These are phyloP conservation scores for Crataegus laevigata DNA, from an alignment of 306 rosid species.

Conservation along the genomic window DNA sequence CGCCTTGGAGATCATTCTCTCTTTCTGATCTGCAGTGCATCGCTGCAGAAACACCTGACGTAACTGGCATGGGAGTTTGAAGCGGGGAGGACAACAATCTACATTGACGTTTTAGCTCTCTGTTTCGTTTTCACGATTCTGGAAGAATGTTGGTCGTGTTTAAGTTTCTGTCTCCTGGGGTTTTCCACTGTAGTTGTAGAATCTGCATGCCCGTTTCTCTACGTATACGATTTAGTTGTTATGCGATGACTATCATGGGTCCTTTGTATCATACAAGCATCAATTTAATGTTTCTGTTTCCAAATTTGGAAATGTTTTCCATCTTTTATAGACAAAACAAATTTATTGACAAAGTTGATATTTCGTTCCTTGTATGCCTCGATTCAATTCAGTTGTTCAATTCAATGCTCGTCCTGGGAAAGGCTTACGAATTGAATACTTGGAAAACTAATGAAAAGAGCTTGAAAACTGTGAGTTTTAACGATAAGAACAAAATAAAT, in stretches of 20 bases:
- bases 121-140: conserved; percentile 2
- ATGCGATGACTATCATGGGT: conserved; percentile 1
- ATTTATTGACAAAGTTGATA: background rate
- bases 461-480: too few species aligned
- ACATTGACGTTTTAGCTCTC: conserved; percentile 23
- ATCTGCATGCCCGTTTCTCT: conserved; percentile 1
- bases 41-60: conserved; percentile 25
- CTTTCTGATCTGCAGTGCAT: conserved; percentile 58
- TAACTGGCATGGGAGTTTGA: conserved; percentile 46
- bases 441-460: too few species aligned
- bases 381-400: background rate
- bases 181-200: background rate
- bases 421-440: background rate
- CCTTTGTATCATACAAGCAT: conserved; percentile 7
- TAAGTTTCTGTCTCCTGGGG: background rate
- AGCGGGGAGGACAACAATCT: conserved; percentile 23
- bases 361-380: background rate
- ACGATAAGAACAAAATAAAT: too few species aligned
- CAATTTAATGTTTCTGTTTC: background rate
- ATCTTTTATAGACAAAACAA: background rate
- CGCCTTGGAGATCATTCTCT: conserved; percentile 59
- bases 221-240: background rate
- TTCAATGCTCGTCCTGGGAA: background rate
- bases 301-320: background rate
- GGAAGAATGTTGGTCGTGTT: conserved; percentile 11